Evolutionary conservation across 345 rosid species (phyloP), one percentile per base, ranked within the genome.

Genomic region (Geranium rotundifolium): DNA sequence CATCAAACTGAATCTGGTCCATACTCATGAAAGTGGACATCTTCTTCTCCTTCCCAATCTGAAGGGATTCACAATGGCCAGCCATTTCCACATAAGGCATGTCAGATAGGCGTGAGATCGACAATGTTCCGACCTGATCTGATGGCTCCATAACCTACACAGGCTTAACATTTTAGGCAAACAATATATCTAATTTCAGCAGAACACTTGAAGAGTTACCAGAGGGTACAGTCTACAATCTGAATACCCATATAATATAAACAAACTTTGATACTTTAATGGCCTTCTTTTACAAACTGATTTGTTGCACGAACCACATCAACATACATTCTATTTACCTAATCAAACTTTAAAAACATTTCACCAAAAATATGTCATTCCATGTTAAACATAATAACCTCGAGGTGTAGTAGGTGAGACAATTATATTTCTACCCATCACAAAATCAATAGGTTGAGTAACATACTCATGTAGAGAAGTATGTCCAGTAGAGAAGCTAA

Each of bases 11-110:
- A 67, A 65, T 80, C 56, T 70, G 77, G 34, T 66, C 59, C 15
- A 46, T 46, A 55, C 67, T 71, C 83, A 87, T 71, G 75, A 81
- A 72, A 60, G 73, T 71, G 61, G 71, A 72, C 88, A 87, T 85
- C 77, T 78, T 85, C 77, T 78, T 69, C 72, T 81, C 84, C 73
- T 87, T 87, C 58, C 85, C 95, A 59, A 62, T 66, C 4, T 77
- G 71, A 68, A 87, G 87, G 29, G 90, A 88, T 60, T 84, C 95
- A 29, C 95, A 85, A 20, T 85, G 83, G 57, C 84, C 85, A 27
- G 88, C 90, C 85, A 87, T 84, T 66, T 87, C 84, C 52, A 71
- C 69, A 59, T 83, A 83, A 54, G 90, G 81, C 81, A 83, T 72
- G 75, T 80, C 79, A 64, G 79, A 75, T 15, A 85, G 80, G 49